These are phyloP conservation scores for Rhizopogon rudus DNA, from an alignment of 768 basidiomycete species.

Conservation along the genomic window DNA sequence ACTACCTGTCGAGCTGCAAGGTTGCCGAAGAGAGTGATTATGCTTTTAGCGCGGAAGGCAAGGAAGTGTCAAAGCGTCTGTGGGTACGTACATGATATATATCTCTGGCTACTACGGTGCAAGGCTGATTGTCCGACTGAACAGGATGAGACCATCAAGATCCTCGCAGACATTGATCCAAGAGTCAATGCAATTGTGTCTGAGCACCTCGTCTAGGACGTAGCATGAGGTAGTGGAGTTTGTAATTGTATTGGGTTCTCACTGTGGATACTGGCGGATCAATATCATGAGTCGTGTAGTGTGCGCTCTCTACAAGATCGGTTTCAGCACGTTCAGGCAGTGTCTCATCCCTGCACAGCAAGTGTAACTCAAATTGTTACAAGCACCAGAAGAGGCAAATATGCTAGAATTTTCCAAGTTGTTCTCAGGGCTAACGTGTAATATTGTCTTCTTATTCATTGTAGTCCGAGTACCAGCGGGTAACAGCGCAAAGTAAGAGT, in stretches of 20 bases:
- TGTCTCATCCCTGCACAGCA: too few relatives aligned
- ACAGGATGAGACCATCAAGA: slow-evolving; percentile 24
- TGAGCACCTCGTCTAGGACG: slow-evolving; percentile 13
- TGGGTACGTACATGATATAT: slow-evolving; percentile 25
- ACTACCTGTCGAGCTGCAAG: too few relatives aligned
- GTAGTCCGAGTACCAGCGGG: slow-evolving; percentile 3
- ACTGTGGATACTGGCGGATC: too few relatives aligned
- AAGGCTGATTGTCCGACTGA: neutral
- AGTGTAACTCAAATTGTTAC: too few relatives aligned
- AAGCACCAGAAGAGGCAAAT: too few relatives aligned
- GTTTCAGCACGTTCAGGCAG: too few relatives aligned
- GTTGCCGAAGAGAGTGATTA: slow-evolving; percentile 28
- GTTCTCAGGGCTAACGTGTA: too few relatives aligned
- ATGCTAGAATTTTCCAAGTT: too few relatives aligned
- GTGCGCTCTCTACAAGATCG: too few relatives aligned
- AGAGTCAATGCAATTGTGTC: slow-evolving; percentile 22
- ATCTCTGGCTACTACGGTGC: neutral
- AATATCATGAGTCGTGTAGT: too few relatives aligned
- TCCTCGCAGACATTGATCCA: slow-evolving; percentile 20
- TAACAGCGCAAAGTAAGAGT: slow-evolving; percentile 1
- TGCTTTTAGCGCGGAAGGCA: slow-evolving; percentile 22
- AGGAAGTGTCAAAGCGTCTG: slow-evolving; percentile 21
- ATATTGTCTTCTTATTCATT: neutral
- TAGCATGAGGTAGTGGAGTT: neutral
- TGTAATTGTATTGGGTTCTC: too few relatives aligned